Evolutionary conservation across 1,284 basidiomycete species (phyloP).

Genomic region (Ceratobasidium sp.): DNA sequence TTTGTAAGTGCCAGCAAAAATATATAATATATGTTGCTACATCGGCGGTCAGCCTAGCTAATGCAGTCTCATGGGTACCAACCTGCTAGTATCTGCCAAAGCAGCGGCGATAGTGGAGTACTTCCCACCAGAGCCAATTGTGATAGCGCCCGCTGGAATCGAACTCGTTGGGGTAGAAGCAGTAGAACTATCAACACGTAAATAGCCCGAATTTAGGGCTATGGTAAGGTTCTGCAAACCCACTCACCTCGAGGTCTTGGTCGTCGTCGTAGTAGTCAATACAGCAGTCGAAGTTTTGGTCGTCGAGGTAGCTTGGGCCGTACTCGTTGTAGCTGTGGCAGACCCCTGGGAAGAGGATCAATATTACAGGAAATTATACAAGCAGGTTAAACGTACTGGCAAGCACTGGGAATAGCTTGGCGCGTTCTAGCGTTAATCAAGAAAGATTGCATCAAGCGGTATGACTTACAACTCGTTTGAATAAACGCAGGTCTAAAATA

Average conservation of each 20-base stretch:
- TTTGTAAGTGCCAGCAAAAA: constrained; percentile 21
- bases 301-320: background rate
- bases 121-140: constrained; percentile 34
- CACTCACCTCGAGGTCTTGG: background rate
- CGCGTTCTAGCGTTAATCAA: background rate
- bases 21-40: constrained; percentile 6
- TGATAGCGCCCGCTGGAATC: constrained; percentile 43
- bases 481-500: background rate
- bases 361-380: background rate
- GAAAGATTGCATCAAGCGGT: background rate
- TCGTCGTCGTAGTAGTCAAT: background rate
- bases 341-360: background rate
- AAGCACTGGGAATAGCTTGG: too few relatives aligned
- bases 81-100: constrained; percentile 32
- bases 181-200: background rate
- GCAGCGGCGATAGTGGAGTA: constrained; percentile 24
- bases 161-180: constrained; percentile 40
- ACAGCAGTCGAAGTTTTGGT: background rate
- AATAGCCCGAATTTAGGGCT: background rate
- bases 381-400: background rate
- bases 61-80: constrained; percentile 37
- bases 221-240: background rate
- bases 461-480: background rate
- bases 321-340: background rate
- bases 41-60: background rate